A percentile compares a stretch with the other conserved stretches of the same genome.
phyloP scores from a whole-genome alignment of 352 stramenopile species.

The Pythium aristosporum region DNA sequence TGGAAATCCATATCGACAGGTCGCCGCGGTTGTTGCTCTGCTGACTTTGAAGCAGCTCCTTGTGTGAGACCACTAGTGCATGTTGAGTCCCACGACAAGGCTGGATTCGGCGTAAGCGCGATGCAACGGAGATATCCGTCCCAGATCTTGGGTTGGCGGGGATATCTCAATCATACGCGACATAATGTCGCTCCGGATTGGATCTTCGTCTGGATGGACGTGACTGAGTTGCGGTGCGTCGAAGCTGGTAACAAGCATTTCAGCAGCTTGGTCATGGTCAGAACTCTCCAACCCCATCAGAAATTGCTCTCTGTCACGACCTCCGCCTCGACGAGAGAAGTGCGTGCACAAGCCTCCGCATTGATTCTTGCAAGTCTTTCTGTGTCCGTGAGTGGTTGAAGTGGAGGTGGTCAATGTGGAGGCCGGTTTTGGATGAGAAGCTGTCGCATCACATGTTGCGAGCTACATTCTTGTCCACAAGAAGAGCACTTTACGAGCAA shows the following conservation, averaged over 20 bases:
- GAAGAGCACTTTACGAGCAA: background rate
- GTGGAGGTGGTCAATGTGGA: constrained; percentile 18
- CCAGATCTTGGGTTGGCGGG: background rate
- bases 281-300: background rate
- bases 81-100: constrained; percentile 17
- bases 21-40: background rate
- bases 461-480: constrained; percentile 3
- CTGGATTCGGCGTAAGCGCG: background rate
- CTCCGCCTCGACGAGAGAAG: background rate
- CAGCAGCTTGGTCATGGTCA: too few relatives aligned
- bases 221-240: background rate
- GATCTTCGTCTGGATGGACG: background rate
- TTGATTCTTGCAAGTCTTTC: background rate
- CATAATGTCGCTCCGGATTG: constrained; percentile 5
- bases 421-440: constrained; percentile 2
- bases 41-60: constrained; percentile 24
- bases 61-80: constrained; percentile 18
- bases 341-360: background rate
- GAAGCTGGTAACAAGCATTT: background rate
- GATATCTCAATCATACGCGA: constrained; percentile 15
- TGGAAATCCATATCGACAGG: constrained; percentile 18
- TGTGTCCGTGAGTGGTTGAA: background rate
- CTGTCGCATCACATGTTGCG: constrained; percentile 16
- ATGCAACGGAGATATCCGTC: constrained; percentile 2
- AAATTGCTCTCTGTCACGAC: background rate